phyloP scores from a whole-genome alignment of 1,284 basidiomycete genomes.

The Sphaerobolus stellatus region DNA sequence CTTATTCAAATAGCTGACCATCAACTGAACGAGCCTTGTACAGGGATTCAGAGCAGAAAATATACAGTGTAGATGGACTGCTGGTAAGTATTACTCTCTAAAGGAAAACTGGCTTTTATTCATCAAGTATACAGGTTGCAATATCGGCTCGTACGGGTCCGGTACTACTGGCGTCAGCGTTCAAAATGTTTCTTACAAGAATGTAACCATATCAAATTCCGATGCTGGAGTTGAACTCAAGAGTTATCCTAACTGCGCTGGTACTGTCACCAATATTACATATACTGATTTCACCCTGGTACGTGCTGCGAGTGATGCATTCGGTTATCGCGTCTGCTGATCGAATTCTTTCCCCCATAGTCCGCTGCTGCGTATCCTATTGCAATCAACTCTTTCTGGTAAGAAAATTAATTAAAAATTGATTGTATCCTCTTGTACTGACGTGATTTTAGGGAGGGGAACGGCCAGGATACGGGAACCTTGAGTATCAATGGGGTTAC shows the following conservation, averaged over 20 bases:
- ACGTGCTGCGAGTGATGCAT: neutral
- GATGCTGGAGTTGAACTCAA: slow-evolving; percentile 18
- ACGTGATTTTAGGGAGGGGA: neutral
- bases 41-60: slow-evolving; percentile 19
- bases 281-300: slow-evolving; percentile 14
- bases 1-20: neutral
- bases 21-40: neutral
- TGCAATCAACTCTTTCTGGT: neutral
- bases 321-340: neutral
- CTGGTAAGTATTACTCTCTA: slow-evolving; percentile 8
- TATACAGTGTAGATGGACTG: slow-evolving; percentile 21
- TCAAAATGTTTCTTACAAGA: slow-evolving; percentile 21
- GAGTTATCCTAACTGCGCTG: slow-evolving; percentile 22
- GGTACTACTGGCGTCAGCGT: slow-evolving; percentile 15
- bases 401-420: neutral
- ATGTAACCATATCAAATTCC: slow-evolving; percentile 23
- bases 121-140: slow-evolving; percentile 15
- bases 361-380: slow-evolving; percentile 1
- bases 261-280: slow-evolving; percentile 21
- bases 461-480: neutral
- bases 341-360: neutral
- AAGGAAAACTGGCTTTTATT: neutral
- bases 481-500: neutral
- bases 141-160: slow-evolving; percentile 24
- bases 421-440: neutral